These are phyloP conservation scores for Wickerhamomyces sp. DNA, from an alignment of 1,139 yeast species.

Conservation along the genomic window DNA sequence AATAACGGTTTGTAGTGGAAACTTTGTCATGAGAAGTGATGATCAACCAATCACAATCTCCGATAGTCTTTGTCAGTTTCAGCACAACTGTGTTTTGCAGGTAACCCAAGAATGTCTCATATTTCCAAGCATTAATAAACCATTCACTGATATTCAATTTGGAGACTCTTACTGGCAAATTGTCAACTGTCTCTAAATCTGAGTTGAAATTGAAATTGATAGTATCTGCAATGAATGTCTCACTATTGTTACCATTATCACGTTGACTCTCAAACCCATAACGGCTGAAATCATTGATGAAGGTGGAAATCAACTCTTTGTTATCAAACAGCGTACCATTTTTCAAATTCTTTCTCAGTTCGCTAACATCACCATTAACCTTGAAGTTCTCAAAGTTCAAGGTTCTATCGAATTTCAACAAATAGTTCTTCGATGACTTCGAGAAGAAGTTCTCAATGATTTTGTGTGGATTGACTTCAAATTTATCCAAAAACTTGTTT, in stretches of 20 bases:
- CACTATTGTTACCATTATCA: constrained; percentile 14
- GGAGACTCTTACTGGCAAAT: constrained; percentile 26
- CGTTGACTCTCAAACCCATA: constrained; percentile 26
- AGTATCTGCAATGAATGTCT: constrained; percentile 22
- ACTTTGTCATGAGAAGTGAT: constrained; percentile 28
- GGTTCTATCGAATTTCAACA: constrained; percentile 26
- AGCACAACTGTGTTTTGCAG: constrained; percentile 28
- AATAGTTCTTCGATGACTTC: constrained; percentile 28
- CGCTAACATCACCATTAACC: constrained; percentile 17
- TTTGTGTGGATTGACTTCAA: constrained; percentile 28
- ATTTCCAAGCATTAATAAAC: constrained; percentile 32
- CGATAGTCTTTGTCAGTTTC: constrained; percentile 29
- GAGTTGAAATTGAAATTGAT: constrained; percentile 25
- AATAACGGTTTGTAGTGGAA: constrained; percentile 20
- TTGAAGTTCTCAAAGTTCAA: constrained; percentile 26
- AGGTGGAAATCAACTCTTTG: constrained; percentile 26
- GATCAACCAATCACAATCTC: constrained; percentile 32
- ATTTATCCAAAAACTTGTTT: constrained; percentile 28
- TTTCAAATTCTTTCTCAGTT: constrained; percentile 21
- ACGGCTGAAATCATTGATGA: constrained; percentile 28
- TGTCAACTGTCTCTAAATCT: constrained; percentile 17
- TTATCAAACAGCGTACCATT: constrained; percentile 21
- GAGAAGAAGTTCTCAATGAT: constrained; percentile 28
- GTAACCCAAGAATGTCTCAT: constrained; percentile 28
- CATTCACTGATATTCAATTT: constrained; percentile 29